These are phyloP conservation scores for Hyphodiscus sp. DNA, from an alignment of 2,329 filamentous ascomycete genomes.

Conservation along the genomic window DNA sequence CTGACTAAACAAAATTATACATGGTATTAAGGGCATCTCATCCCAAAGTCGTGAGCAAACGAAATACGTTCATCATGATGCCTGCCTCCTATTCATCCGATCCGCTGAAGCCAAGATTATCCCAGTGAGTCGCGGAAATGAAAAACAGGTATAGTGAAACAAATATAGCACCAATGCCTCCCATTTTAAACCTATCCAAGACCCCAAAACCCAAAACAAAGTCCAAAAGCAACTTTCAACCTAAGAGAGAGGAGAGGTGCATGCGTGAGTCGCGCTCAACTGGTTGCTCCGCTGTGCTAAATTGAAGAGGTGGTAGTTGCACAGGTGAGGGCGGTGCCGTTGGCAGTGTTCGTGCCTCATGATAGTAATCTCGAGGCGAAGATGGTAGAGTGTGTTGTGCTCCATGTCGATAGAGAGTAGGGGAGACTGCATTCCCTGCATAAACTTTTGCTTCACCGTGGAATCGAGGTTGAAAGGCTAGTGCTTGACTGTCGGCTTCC, in stretches of 20 bases:
- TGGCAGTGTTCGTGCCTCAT: constrained; percentile 13
- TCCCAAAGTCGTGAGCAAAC: not conserved
- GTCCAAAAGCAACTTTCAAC: constrained; percentile 9
- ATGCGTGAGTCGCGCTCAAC: constrained; percentile 27
- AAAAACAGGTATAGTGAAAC: not conserved
- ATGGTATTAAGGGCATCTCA: constrained; percentile 1
- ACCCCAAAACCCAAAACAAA: not conserved
- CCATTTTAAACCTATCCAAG: not conserved
- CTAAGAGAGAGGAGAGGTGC: constrained; percentile 27
- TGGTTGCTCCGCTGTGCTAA: constrained; percentile 12
- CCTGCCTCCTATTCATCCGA: not conserved
- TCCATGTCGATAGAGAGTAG: constrained; percentile 11
- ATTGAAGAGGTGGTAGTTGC: constrained; percentile 26
- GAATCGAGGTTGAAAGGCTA: constrained; percentile 19
- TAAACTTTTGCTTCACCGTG: constrained; percentile 16
- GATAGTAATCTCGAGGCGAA: constrained; percentile 17
- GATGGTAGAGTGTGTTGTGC: constrained; percentile 8
- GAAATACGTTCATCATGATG: not conserved
- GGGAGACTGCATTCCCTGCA: constrained; percentile 5
- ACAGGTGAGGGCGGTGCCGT: constrained; percentile 28
- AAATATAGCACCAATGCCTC: not conserved
- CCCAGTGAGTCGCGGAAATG: not conserved
- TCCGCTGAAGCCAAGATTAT: not conserved
- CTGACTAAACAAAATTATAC: not conserved
- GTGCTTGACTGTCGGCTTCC: constrained; percentile 20